These are phyloP conservation scores for Lolium perenne DNA, from an alignment of 176 grass and related monocot species.

Conservation along the genomic window DNA sequence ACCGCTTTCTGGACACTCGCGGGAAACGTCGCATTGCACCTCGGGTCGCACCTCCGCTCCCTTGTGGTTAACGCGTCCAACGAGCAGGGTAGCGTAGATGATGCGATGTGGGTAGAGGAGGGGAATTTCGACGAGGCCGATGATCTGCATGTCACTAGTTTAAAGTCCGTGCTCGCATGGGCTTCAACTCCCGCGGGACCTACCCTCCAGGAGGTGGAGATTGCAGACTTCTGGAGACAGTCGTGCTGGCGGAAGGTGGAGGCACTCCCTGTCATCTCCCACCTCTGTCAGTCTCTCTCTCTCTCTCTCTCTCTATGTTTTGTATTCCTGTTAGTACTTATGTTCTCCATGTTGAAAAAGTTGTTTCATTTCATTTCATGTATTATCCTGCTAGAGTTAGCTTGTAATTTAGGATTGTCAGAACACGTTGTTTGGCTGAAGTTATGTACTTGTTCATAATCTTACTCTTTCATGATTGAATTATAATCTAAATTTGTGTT, in stretches of 20 bases:
- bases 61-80: constrained; percentile 53
- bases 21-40: constrained; percentile 48
- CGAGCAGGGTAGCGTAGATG: not conserved
- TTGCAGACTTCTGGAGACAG: constrained; percentile 68
- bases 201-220: constrained; percentile 49
- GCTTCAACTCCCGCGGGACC: constrained; percentile 39
- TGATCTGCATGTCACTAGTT: constrained; percentile 60
- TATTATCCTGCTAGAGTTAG: no score
- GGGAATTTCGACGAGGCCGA: constrained; percentile 28
- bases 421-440: no score
- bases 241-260: constrained; percentile 71
- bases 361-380: no score
- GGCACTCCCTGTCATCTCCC: constrained; percentile 63
- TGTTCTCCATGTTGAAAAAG: no score
- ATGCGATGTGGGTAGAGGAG: constrained; percentile 24
- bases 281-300: constrained; percentile 49
- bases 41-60: constrained; percentile 41
- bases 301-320: not conserved
- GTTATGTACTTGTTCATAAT: no score
- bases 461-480: no score
- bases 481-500: not conserved
- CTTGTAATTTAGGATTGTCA: no score
- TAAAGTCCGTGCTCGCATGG: constrained; percentile 49
- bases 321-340: no score
- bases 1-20: constrained; percentile 40